phyloP scores from a whole-genome alignment of 2,329 filamentous ascomycete species.

The Pseudonectria foliicola region DNA sequence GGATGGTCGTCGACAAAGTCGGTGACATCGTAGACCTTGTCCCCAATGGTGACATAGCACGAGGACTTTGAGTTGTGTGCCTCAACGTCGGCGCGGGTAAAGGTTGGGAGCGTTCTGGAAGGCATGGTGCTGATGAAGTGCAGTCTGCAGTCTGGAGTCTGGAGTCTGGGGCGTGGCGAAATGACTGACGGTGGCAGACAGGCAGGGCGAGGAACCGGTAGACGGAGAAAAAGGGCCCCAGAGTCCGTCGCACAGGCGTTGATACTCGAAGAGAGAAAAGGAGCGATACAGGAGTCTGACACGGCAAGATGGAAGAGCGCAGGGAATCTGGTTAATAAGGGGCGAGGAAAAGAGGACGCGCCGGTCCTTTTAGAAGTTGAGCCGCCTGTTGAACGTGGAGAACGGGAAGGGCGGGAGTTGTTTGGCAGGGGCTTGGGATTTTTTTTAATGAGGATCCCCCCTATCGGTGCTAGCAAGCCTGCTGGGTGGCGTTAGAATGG shows the following conservation, averaged over 20 bases:
- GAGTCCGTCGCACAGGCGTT: too few species aligned
- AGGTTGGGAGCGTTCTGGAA: slow-evolving; percentile 71
- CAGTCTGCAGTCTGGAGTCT: too few species aligned
- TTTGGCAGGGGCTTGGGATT: slow-evolving; percentile 19
- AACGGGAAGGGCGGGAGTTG: slow-evolving; percentile 8
- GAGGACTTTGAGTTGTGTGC: slow-evolving; percentile 72
- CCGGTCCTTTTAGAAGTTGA: neutral
- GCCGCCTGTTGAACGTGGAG: slow-evolving; percentile 1
- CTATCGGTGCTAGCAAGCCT: slow-evolving; percentile 16
- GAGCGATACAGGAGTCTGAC: too few species aligned
- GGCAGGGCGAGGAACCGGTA: slow-evolving; percentile 4
- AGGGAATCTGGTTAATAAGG: too few species aligned
- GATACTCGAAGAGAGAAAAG: too few species aligned
- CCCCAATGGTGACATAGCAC: slow-evolving; percentile 87
- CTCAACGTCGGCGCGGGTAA: slow-evolving; percentile 73
- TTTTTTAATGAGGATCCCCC: slow-evolving; percentile 26
- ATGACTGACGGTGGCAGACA: neutral
- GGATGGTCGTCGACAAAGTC: slow-evolving; percentile 86
- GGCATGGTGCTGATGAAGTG: slow-evolving; percentile 60
- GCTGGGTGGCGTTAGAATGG: slow-evolving; percentile 22
- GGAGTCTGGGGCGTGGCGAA: slow-evolving; percentile 1
- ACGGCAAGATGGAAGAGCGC: too few species aligned
- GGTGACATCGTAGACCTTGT: slow-evolving; percentile 91
- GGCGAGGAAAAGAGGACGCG: slow-evolving; percentile 7
- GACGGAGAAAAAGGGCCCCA: too few species aligned